These are phyloP conservation scores for Aspergillus amoenus DNA, from an alignment of 2,329 filamentous ascomycete genomes.

Conservation along the genomic window DNA sequence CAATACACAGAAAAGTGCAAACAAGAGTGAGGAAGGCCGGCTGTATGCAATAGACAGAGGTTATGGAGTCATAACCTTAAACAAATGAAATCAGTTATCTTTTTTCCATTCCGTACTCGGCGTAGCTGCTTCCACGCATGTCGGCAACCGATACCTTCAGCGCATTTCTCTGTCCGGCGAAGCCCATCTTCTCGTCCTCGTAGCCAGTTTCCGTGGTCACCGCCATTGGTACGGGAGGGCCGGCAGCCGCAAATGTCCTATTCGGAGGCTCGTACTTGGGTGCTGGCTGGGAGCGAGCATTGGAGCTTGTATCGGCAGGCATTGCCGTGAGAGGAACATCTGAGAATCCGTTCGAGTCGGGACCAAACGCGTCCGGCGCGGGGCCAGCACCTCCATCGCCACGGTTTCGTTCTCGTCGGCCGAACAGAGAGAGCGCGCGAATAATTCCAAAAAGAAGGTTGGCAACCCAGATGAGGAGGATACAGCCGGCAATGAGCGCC, in stretches of 20 bases:
- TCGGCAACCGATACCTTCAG: slow-evolving; percentile 28
- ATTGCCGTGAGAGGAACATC: slow-evolving; percentile 39
- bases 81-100: background rate
- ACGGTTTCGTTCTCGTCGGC: slow-evolving; percentile 58
- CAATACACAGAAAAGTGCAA: background rate
- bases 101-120: slow-evolving; percentile 39
- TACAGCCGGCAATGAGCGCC: slow-evolving; percentile 71
- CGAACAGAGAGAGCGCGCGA: slow-evolving; percentile 64
- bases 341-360: slow-evolving; percentile 31
- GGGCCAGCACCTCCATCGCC: slow-evolving; percentile 57
- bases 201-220: slow-evolving; percentile 18
- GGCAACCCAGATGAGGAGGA: slow-evolving; percentile 76
- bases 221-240: background rate
- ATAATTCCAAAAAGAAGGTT: slow-evolving; percentile 72
- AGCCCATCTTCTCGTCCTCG: slow-evolving; percentile 45
- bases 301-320: slow-evolving; percentile 16
- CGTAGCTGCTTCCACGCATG: slow-evolving; percentile 35
- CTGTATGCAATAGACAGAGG: background rate
- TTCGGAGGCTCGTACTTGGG: slow-evolving; percentile 27
- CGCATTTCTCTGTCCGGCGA: slow-evolving; percentile 39
- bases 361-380: slow-evolving; percentile 5
- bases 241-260: slow-evolving; percentile 8
- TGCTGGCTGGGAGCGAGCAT: slow-evolving; percentile 17
- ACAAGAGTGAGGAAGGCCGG: background rate
- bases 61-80: background rate